Percentiles rank a stretch among this genome's conserved stretches.
Conservation (phyloP, 1,284 basidiomycete species). For the Cutaneotrichosporon cutaneum region DNA sequence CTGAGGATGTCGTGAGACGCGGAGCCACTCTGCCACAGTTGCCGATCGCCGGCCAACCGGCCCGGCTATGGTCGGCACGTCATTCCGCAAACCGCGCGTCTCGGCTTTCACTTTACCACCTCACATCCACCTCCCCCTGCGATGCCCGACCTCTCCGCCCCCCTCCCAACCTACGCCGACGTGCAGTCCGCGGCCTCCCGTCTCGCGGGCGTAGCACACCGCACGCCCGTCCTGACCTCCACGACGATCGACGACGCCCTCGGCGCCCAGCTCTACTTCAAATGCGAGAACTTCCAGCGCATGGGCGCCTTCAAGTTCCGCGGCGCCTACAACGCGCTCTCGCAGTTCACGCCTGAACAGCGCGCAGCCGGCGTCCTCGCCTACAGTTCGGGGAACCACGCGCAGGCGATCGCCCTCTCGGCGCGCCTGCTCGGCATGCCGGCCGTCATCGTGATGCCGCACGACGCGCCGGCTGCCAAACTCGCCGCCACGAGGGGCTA, state of each 20-base stretch:
- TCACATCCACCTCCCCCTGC: neutral
- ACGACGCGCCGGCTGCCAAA: slow-evolving; percentile 92
- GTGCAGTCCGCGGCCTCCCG: slow-evolving; percentile 12
- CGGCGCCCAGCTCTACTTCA: slow-evolving; percentile 87
- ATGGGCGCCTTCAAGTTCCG: slow-evolving; percentile 99
- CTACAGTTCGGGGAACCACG: slow-evolving; percentile 97
- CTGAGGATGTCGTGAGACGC: neutral
- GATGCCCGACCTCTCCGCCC: neutral
- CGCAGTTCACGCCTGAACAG: slow-evolving; percentile 77
- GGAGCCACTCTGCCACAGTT: neutral
- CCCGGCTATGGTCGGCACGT: neutral
- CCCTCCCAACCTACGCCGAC: slow-evolving; percentile 15
- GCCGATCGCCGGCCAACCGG: neutral
- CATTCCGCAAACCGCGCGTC: neutral
- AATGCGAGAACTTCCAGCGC: slow-evolving; percentile 95
- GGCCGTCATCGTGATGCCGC: slow-evolving; percentile 97
- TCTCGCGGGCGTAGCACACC: slow-evolving; percentile 15
- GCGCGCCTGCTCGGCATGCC: slow-evolving; percentile 82
- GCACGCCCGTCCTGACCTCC: slow-evolving; percentile 14
- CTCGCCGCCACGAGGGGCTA: slow-evolving; percentile 87
- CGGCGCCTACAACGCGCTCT: slow-evolving; percentile 99
- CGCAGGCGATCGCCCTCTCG: slow-evolving; percentile 94
- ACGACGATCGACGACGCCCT: slow-evolving; percentile 58
- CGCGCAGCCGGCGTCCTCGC: slow-evolving; percentile 96
- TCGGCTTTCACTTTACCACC: too few relatives aligned